Base-by-base conservation (phyloP, 192 early-diverging fungal species). In the Coemansia umbellata region DNA sequence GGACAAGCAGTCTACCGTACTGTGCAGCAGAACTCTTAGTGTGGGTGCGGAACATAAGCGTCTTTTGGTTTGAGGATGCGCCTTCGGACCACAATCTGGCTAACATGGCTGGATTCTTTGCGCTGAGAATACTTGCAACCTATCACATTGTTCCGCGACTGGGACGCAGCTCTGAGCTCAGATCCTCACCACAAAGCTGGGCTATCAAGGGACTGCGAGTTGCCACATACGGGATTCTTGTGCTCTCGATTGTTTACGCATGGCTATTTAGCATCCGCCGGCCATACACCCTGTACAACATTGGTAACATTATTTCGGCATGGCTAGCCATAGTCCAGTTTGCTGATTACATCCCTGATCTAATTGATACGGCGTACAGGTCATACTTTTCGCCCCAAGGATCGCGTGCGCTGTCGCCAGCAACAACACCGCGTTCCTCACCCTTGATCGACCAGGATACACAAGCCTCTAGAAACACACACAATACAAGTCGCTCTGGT, bases 31-130 rank as follows among this genome's bases (percentile, higher is more conserved):
- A 87, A 43, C 69, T 91, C 8, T 73, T 89, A 50, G 86, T 91
- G 4, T 91, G 89, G 89, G 84, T 87, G 48, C 74, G 87, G 21
- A 91, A 91, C 51, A 55, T 91, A 30, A 82, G 85, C 15, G 89
- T 91, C 8, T 63, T 85, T 50, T 91, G 89, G 89, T 87, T 84
- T 53, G 89, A 84, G 22, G 87, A 87, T 10, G 87, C 88, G 11
- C 84, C 89, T 13, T 89, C 86, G 2, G 87, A 88, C 45, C 87
- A 91, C 53, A 84, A 61, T 47, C 31, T 61, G 31, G 37, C 53
- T 2, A 61, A 59, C 35, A 66, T 68, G 54, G 55, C 45, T 15
- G 64, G 60, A 17, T 80, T 71, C 50, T 80, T 74, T 63, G 52
- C 63, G 14, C 41, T 71, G 26, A 47, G 56, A 0, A 40, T 69